Base-by-base conservation (phyloP, 2,329 filamentous ascomycete species). In the Ilyonectria destructans region DNA sequence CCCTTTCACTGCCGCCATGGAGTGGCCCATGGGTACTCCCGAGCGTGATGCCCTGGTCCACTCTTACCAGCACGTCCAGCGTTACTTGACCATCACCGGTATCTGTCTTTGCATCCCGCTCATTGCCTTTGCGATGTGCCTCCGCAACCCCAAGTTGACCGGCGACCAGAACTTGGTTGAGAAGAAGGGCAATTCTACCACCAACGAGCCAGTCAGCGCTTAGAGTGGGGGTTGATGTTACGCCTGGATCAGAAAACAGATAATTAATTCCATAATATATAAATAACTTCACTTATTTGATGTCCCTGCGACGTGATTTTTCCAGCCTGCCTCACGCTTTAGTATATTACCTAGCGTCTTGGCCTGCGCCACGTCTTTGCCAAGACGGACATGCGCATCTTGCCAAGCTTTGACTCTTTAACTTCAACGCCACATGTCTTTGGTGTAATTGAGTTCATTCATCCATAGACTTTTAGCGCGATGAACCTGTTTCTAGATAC, bases 31-130 rank as follows among this genome's bases (percentile, higher is more conserved):
- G 15, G 84, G 84, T 45, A 83, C 82, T 0, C 79, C 79, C 4
- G 83, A 85, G 77, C 82, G 85, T 26, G 65, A 70, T 4, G 84
- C 79, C 62, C 81, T 86, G 45, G 80, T 87, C 64, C 72, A 75
- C 8, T 78, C 84, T 4, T 87, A 87, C 71, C 81, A 85, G 73
- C 77, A 85, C 51, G 80, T 84, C 0, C 85, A 87, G 80, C 80
- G 82, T 7, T 74, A 86, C 35, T 80, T 87, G 10, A 82, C 80
- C 59, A 85, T 87, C 62, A 83, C 83, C 4, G 85, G 85, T 37
- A 84, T 87, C 72, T 85, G 83, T 65, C 77, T 87, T 31, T 85
- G 82, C 57, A 79, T 86, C 33, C 85, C 85, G 26, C 81, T 87
- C 23, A 85, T 87, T 33, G 80, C 65, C 1, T 85, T 87, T 58